A percentile compares a stretch with the other conserved stretches of the same genome.
These are phyloP conservation scores for Casuarina cunninghamiana DNA, from an alignment of 306 rosid species.

Conservation along the genomic window DNA sequence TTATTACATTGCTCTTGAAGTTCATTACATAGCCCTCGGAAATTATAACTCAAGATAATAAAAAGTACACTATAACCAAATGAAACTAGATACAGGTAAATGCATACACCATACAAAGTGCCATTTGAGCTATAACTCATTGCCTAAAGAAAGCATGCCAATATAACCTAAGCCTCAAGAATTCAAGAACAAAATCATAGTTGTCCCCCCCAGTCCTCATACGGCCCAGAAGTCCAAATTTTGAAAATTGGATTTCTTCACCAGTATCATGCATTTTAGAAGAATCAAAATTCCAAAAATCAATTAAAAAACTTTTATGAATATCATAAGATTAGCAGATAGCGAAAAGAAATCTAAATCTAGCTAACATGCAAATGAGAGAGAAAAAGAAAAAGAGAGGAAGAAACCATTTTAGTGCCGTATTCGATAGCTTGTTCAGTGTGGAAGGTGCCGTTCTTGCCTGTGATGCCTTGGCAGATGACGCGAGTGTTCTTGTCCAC, in stretches of 20 bases:
- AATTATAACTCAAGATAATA: neutral
- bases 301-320: neutral
- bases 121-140: neutral
- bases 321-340: neutral
- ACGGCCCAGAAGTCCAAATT: neutral
- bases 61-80: neutral
- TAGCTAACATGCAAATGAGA: neutral
- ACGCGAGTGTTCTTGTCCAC: conserved; percentile 98
- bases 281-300: neutral
- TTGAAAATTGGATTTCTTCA: neutral
- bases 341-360: neutral
- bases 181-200: neutral
- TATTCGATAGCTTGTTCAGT: conserved; percentile 97
- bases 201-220: neutral
- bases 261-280: neutral
- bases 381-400: neutral
- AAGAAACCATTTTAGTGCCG: conserved; percentile 89
- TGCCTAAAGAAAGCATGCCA: neutral
- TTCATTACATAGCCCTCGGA: neutral
- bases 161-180: neutral
- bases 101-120: neutral
- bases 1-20: too few species aligned
- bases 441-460: conserved; percentile 93
- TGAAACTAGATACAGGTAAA: neutral
- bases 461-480: conserved; percentile 96